These are phyloP conservation scores for Agrocybe pediades DNA, from an alignment of 768 basidiomycete species.

Conservation along the genomic window DNA sequence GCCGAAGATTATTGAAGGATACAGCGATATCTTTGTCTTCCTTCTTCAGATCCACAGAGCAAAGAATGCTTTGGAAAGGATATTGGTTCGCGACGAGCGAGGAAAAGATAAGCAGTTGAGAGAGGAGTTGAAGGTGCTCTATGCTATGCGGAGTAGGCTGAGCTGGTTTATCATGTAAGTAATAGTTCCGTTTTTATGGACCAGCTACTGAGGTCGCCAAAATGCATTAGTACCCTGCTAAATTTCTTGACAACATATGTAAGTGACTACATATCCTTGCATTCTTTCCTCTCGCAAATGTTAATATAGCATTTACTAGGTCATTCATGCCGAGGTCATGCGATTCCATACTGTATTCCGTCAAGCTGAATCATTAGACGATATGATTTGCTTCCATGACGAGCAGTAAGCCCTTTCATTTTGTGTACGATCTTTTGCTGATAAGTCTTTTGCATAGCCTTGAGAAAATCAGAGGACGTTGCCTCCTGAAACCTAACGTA, in stretches of 20 bases:
- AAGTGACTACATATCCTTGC: constrained; percentile 18
- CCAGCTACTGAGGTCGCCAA: neutral
- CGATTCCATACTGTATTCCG: constrained; percentile 60
- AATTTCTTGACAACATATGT: constrained; percentile 79
- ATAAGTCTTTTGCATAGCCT: constrained; percentile 41
- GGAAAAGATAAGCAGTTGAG: constrained; percentile 31
- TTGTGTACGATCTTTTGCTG: neutral
- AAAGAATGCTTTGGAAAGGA: constrained; percentile 69
- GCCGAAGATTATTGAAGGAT: constrained; percentile 53
- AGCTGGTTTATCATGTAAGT: constrained; percentile 87
- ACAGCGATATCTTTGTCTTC: constrained; percentile 70
- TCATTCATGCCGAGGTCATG: constrained; percentile 63
- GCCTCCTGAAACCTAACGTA: constrained; percentile 66
- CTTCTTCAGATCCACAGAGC: constrained; percentile 74
- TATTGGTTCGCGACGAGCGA: constrained; percentile 59
- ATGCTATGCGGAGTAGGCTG: constrained; percentile 73
- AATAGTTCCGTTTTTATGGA: neutral
- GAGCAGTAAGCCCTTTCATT: constrained; percentile 55
- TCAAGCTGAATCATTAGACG: constrained; percentile 66
- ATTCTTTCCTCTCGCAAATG: neutral
- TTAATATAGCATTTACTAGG: constrained; percentile 39
- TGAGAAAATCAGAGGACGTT: constrained; percentile 58
- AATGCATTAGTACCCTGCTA: constrained; percentile 52
- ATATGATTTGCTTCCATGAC: constrained; percentile 70
- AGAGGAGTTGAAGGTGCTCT: constrained; percentile 67